These are phyloP conservation scores for Dictyostelium capitatum DNA, from an alignment of 78 protist genomes.

Conservation along the genomic window DNA sequence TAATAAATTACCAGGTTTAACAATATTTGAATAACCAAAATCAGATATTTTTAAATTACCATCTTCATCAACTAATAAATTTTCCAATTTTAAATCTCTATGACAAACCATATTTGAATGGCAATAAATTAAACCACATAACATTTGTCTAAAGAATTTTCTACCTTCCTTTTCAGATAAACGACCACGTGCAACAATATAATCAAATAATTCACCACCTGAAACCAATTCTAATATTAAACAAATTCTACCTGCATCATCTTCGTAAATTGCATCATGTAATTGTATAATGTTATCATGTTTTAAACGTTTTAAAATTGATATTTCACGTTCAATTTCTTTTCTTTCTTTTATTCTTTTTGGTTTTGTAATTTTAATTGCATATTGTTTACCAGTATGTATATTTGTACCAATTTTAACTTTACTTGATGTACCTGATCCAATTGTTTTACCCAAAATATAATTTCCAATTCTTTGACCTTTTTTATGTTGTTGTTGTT, in stretches of 20 bases:
- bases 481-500: slow-evolving; percentile 25
- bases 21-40: slow-evolving; percentile 89
- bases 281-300: slow-evolving; percentile 82
- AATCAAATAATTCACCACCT: slow-evolving; percentile 88
- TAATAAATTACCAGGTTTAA: slow-evolving; percentile 81
- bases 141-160: slow-evolving; percentile 75
- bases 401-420: slow-evolving; percentile 79
- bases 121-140: slow-evolving; percentile 81
- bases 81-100: slow-evolving; percentile 84
- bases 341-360: slow-evolving; percentile 67
- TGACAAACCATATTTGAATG: slow-evolving; percentile 87
- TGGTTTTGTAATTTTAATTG: slow-evolving; percentile 70
- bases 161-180: slow-evolving; percentile 78
- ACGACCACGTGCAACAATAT: slow-evolving; percentile 72
- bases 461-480: slow-evolving; percentile 74
- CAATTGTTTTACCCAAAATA: slow-evolving; percentile 79
- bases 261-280: slow-evolving; percentile 81
- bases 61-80: slow-evolving; percentile 61
- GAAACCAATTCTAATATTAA: slow-evolving; percentile 58
- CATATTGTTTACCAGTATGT: slow-evolving; percentile 57
- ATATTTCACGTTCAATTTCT: slow-evolving; percentile 80
- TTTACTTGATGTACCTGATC: slow-evolving; percentile 79
- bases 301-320: slow-evolving; percentile 55
- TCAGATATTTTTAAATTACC: slow-evolving; percentile 93
- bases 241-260: slow-evolving; percentile 51